Percentiles rank a stretch among this genome's conserved stretches.
Conservation (phyloP, 768 basidiomycete genomes). For the Calocera cornea region DNA sequence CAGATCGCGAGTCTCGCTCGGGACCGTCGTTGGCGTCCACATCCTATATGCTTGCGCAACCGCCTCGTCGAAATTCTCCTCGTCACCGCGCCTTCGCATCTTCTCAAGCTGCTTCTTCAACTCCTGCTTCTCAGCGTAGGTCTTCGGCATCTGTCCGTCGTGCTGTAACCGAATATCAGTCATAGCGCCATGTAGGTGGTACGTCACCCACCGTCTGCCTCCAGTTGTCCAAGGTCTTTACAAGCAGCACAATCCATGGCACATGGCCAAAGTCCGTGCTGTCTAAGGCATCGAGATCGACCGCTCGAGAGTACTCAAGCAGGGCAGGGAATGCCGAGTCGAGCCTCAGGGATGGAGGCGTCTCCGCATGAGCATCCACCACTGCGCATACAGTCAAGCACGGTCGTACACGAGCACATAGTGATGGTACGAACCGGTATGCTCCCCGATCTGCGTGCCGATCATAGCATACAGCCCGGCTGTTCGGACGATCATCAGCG, state of each 20-base stretch:
- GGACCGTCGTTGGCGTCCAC: conserved; percentile 54
- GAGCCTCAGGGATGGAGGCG: conserved; percentile 60
- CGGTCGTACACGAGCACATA: background rate
- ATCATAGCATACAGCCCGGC: conserved; percentile 87
- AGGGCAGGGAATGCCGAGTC: conserved; percentile 80
- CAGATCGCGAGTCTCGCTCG: conserved; percentile 48
- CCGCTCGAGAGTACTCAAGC: conserved; percentile 49
- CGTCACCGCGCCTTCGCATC: conserved; percentile 63
- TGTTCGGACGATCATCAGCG: conserved; percentile 66
- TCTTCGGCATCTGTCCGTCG: conserved; percentile 43
- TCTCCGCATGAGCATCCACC: conserved; percentile 78
- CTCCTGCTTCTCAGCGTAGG: conserved; percentile 49
- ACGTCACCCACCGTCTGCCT: conserved; percentile 43
- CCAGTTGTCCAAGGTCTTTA: conserved; percentile 73
- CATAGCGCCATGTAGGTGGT: background rate
- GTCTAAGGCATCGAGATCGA: conserved; percentile 71
- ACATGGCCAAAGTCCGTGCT: conserved; percentile 80
- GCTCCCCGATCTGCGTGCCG: conserved; percentile 78
- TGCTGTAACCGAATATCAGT: conserved; percentile 38
- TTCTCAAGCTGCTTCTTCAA: conserved; percentile 58
- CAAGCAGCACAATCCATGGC: conserved; percentile 79
- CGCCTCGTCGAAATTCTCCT: conserved; percentile 97
- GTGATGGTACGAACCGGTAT: conserved; percentile 45
- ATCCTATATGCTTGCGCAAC: conserved; percentile 72
- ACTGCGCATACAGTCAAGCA: conserved; percentile 33